Evolutionary conservation across 768 basidiomycete genomes (phyloP), one percentile per base, ranked within the genome.

Genomic region (Gloeopeniophorella convolvens): DNA sequence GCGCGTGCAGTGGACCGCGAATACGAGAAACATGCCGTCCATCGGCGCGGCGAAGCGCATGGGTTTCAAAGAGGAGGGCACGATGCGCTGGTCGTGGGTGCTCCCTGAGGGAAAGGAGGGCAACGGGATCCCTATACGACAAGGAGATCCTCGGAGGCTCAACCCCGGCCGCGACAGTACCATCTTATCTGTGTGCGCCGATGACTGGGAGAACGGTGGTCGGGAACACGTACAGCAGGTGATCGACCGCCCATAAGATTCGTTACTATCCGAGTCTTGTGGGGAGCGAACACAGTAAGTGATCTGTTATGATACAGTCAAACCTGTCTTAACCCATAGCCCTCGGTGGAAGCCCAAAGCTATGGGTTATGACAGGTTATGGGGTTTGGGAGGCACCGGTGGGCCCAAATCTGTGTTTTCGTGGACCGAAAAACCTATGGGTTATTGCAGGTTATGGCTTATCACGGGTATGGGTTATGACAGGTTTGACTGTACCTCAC

Each of bases 171-270:
- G 79, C 42, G 71, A 85, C 60, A 73, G 75, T 3, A 67, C 68
- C 0, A 45, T 76, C 16, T 59, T 84, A 21, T 66, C 72, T 4
- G 47, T 79, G 4, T 81, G 77, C 40, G 82, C 76, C 73, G 82
- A 84, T 60, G 74, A 77, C 46, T 85, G 82, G 80, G 76, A 78
- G 43, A 57, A 56, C 6, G 71, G 71, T 18, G 66, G 56, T 1
- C 68, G 62, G 51, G 69, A 72, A 39, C 58, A 55, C 13, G 69
- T 72, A 3, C 62, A 66, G 35, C 42, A 46, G 8, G 54, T 69
- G 24, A 71, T 76, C 35, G 39, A 50, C 15, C 45, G 52, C 7
- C 4, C 20, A 20, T 34, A n/a, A n/a, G n/a, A n/a, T n/a, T n/a
- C n/a, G n/a, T n/a, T n/a, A n/a, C n/a, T n/a, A n/a, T n/a, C n/a